phyloP scores from a whole-genome alignment of 208 protist species.

The Paratrypanosoma confusum region DNA sequence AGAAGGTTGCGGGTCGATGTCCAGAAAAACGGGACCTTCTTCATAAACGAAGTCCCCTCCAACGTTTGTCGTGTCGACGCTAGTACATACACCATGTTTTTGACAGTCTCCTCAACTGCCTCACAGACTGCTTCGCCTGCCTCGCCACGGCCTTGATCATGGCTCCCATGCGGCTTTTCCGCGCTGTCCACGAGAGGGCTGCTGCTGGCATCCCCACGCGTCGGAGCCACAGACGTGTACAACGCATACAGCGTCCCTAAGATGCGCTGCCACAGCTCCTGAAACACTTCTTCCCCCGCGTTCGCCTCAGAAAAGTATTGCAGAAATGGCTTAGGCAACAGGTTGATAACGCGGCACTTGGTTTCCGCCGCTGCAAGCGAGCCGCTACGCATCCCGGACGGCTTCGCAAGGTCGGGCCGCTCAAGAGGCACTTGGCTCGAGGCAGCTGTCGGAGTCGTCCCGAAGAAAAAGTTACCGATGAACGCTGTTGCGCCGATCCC shows the following conservation, averaged over 20 bases:
- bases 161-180: too few relatives aligned
- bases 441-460: too few relatives aligned
- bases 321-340: slow-evolving; percentile 60
- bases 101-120: slow-evolving; percentile 77
- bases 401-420: too few relatives aligned
- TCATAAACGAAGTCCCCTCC: slow-evolving; percentile 4
- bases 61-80: slow-evolving; percentile 8
- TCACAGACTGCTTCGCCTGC: slow-evolving; percentile 30
- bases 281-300: slow-evolving; percentile 17
- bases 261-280: slow-evolving; percentile 54
- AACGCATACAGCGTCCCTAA: slow-evolving; percentile 65
- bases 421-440: too few relatives aligned
- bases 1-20: slow-evolving; percentile 23
- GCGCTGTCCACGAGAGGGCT: too few relatives aligned
- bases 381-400: too few relatives aligned
- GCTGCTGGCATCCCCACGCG: background rate
- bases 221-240: slow-evolving; percentile 22
- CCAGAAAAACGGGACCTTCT: slow-evolving; percentile 20
- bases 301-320: slow-evolving; percentile 33
- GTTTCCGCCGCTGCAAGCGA: slow-evolving; percentile 30
- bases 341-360: slow-evolving; percentile 50
- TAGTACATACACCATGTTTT: slow-evolving; percentile 78
- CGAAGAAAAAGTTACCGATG: too few relatives aligned
- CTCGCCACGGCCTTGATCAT: slow-evolving; percentile 23
- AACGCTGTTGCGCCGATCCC: too few relatives aligned